These are phyloP conservation scores for Thymus quinquecostatus DNA, from an alignment of 257 asterid genomes.

Conservation along the genomic window DNA sequence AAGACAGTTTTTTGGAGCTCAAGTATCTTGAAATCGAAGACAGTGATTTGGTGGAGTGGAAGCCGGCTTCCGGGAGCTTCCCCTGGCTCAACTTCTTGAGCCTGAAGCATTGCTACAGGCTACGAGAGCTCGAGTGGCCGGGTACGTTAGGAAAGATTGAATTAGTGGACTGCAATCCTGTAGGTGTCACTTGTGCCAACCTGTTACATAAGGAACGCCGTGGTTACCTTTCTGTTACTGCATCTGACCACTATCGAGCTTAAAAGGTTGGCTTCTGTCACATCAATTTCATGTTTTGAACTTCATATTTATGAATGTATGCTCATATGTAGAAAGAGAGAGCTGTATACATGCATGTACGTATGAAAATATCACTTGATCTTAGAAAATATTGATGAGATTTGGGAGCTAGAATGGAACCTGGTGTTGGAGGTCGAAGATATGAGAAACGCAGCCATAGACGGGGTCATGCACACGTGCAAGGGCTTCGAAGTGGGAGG, in stretches of 20 bases:
- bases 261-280: too few relatives aligned
- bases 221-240: too few relatives aligned
- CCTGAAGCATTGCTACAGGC: neutral
- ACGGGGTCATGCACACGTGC: slow-evolving; percentile 20
- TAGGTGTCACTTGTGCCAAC: neutral
- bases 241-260: too few relatives aligned
- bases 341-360: neutral
- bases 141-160: neutral
- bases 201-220: too few relatives aligned
- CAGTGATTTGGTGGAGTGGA: neutral
- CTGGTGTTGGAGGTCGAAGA: slow-evolving; percentile 21
- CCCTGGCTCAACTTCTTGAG: neutral
- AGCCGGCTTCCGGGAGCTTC: neutral
- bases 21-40: neutral
- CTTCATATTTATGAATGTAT: neutral
- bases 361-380: neutral
- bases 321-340: neutral
- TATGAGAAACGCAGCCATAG: slow-evolving; percentile 15
- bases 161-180: neutral
- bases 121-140: neutral
- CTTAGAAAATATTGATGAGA: too few relatives aligned
- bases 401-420: too few relatives aligned
- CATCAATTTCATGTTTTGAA: neutral
- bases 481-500: slow-evolving; percentile 16
- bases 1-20: neutral